phyloP scores from a whole-genome alignment of 2,329 filamentous ascomycete genomes.

The Pestalotiopsis fici region DNA sequence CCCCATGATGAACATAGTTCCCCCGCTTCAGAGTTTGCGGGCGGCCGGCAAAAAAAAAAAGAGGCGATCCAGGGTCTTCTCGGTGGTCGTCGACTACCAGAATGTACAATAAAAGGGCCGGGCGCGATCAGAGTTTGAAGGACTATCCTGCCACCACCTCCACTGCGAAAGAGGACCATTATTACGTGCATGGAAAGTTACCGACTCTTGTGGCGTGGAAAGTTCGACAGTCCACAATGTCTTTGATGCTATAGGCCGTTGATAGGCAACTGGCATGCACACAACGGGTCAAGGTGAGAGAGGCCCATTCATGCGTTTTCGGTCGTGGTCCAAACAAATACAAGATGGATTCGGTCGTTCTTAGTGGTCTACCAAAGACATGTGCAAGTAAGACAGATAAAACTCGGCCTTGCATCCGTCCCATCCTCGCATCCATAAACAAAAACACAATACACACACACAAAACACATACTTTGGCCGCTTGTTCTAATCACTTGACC shows the following conservation, averaged over 20 bases:
- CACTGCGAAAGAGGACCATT: not conserved
- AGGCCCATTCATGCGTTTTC: constrained; percentile 8
- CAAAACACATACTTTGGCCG: not conserved
- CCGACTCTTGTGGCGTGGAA: not conserved
- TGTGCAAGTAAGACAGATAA: not conserved
- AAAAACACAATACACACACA: not conserved
- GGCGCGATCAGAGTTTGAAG: not conserved
- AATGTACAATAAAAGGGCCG: constrained; percentile 4
- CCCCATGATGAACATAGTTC: not conserved
- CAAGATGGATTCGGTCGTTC: not conserved
- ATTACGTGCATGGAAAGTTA: constrained; percentile 9
- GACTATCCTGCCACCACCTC: not conserved
- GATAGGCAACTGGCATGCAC: not conserved
- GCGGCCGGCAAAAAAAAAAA: no score
- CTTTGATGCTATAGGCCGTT: not conserved
- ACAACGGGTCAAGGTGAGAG: constrained; percentile 4
- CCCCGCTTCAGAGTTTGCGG: not conserved
- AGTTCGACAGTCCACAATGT: not conserved
- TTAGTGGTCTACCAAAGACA: not conserved
- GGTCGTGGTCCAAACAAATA: constrained; percentile 4
- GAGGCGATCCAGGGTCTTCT: constrained; percentile 4
- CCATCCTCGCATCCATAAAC: not conserved
- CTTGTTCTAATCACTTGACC: not conserved
- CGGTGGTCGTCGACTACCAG: constrained; percentile 6
- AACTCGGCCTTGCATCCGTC: constrained; percentile 2